Evolutionary conservation across 2,329 filamentous ascomycete species (phyloP).

Genomic region (Fusarium incarnatum): DNA sequence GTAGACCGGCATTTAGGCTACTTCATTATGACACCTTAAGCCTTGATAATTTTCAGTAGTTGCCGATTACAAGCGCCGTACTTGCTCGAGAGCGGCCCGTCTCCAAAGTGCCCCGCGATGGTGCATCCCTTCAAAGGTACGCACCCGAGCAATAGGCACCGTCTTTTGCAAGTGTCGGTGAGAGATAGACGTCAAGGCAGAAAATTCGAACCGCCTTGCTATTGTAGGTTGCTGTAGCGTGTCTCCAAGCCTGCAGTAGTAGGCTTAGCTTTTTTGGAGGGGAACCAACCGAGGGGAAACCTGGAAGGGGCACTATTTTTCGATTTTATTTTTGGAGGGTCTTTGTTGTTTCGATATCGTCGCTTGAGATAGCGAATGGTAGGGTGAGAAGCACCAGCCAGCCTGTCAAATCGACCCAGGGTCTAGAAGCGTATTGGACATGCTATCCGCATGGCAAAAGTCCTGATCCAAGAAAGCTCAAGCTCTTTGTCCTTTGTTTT

Average conservation of each 20-base stretch:
- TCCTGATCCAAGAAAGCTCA: slow-evolving; percentile 22
- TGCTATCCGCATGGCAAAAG: slow-evolving; percentile 25
- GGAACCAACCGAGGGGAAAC: slow-evolving; percentile 39
- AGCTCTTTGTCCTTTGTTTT: slow-evolving; percentile 26
- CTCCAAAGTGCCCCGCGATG: slow-evolving; percentile 37
- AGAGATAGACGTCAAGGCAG: slow-evolving; percentile 22
- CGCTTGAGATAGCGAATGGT: slow-evolving; percentile 42
- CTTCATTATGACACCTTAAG: not conserved
- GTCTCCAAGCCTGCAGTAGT: slow-evolving; percentile 32
- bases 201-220: slow-evolving; percentile 24
- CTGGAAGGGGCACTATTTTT: slow-evolving; percentile 42
- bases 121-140: slow-evolving; percentile 31
- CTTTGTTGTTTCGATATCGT: slow-evolving; percentile 33
- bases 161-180: slow-evolving; percentile 46
- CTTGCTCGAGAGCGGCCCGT: slow-evolving; percentile 31
- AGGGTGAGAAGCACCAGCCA: slow-evolving; percentile 26
- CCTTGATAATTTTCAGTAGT: not conserved
- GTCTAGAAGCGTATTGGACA: slow-evolving; percentile 18
- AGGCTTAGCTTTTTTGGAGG: slow-evolving; percentile 27
- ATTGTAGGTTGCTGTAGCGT: slow-evolving; percentile 32
- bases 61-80: slow-evolving; percentile 17
- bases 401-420: slow-evolving; percentile 22
- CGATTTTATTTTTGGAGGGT: slow-evolving; percentile 38
- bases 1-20: not conserved
- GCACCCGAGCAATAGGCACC: slow-evolving; percentile 41